Base-by-base conservation (phyloP, 768 basidiomycete species). In the Bullera alba region DNA sequence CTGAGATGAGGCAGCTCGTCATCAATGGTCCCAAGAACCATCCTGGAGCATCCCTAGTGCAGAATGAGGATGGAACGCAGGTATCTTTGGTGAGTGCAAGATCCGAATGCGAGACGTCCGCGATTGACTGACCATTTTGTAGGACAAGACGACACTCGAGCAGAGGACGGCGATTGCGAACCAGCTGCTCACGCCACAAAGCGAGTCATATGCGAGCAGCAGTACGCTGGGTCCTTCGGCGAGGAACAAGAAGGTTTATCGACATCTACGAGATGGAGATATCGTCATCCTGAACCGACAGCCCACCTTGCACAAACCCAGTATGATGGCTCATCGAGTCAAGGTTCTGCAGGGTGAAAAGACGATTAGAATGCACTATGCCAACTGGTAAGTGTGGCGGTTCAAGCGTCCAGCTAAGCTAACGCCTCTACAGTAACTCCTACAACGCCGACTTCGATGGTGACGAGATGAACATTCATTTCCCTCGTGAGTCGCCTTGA, bases 401-500 rank as follows among this genome's bases (percentile, higher is more conserved):
- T 23, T 54, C 47, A 73, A 48, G 26, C 28, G 54, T 32, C 28
- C 48, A n/a, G n/a, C n/a, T n/a, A n/a, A n/a, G n/a, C n/a, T n/a
- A n/a, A n/a, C n/a, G n/a, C n/a, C n/a, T n/a, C 21, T 61, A 7
- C 63, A 93, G 90, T 75, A 96, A 97, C 72, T 97, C 93, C 1
- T 97, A 97, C 72, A 97, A 97, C 36, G 66, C 89, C 63, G 89
- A 93, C 73, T 93, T 93, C 63, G 89, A 93, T 61, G 89, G 89
- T 57, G 89, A 93, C 75, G 93, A 99, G 72, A 99, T 99, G 93
- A 99, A 99, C 75, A 90, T 99, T 42, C 95, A 99, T 76, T 99
- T 99, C 62, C 92, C 95, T 61, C 93, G 89, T 88, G 73, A 75
- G 87, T 76, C 12, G 32, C 39, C 46, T 30, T 2, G 12, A n/a